Evolutionary conservation across 108 stramenopile species (phyloP), one percentile per base, ranked within the genome.

Genomic region (Skeletonema costatum): DNA sequence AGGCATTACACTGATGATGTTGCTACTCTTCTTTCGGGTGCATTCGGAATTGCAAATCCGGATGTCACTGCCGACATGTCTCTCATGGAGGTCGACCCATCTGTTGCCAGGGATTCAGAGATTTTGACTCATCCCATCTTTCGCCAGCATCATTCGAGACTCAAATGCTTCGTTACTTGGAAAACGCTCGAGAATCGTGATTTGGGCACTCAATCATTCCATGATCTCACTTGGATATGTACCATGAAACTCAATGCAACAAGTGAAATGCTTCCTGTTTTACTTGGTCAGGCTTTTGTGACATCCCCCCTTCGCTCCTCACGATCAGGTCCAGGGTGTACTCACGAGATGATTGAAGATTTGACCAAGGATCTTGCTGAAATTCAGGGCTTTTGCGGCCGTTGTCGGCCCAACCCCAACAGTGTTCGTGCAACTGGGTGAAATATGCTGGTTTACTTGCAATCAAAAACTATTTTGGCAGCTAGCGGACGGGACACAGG

Each of bases 231-330:
- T 99, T 19, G 99, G 99, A 8, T 97, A 0, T 99, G 99, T 81
- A 99, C 99, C 64, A 99, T 99, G 99, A 99, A 99, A 87, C 83
- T 99, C 58, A 99, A 99, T 74, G 98, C 98, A 32, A 96, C 98
- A 4, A 87, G 92, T 51, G 99, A 99, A 88, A 98, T 99, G 97
- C 90, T 97, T 39, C 98, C 99, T n/a, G 86, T n/a, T n/a, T 99
- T n/a, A 98, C 98, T 6, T 99, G 98, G 99, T 93, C 97, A 41
- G 96, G 94, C 70, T 92, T 98, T 79, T 88, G 89, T 68, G 83
- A 98, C 87, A 95, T 99, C 63, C 99, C 81, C 99, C 99, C 32
- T 99, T 99, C 83, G 98, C 97, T 25, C 99, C 99, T 17, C 78
- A 80, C 39, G 89, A 98, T 85, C 97, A 98, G 89, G 96, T 93